Evolutionary conservation across 2,329 filamentous ascomycete genomes (phyloP), one percentile per base, ranked within the genome.

Genomic region (Aspergillus chevalieri): DNA sequence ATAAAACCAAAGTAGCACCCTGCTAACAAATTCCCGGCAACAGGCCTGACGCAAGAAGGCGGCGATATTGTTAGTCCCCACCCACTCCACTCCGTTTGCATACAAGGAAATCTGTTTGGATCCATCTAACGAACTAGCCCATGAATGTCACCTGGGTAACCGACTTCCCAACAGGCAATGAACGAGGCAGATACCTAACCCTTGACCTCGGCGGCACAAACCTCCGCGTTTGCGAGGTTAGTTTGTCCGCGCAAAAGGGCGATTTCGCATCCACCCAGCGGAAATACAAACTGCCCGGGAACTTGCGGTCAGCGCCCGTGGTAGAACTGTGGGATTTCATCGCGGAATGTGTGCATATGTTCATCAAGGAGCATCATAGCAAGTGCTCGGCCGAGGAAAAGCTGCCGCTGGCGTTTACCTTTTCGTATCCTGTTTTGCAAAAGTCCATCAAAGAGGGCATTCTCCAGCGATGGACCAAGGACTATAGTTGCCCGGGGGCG

Each of bases 141-240:
- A 95, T 95, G 89, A 93, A 94, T 74, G 83, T 88, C 51, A 92
- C 89, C 48, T 95, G 89, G 89, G 88, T 90, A 56, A 90, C 90
- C 82, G 79, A 79, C 36, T 86, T 85, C 66, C 88, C 89, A 5
- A 83, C 83, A 64, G 88, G 89, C 56, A 71, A 87, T 58, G 89
- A 95, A 72, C 86, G 81, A 8, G 90, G 90, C 52, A 89, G 83
- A 10, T 91, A 81, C 65, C 75, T 95, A 44, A 89, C 90, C 42
- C 75, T 95, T 22, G 90, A 95, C 64, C 90, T 95, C 83, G 90
- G 90, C 45, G 90, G 90, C 57, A 95, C 90, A 54, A 95, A 95
- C 66, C 73, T 95, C 51, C 85, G 90, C 64, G 88, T 95, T 52
- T 95, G 90, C 68, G 84, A 92, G 68, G 89, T 95, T 61, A 85